Percentiles rank a stretch among this genome's conserved stretches.
Conservation (phyloP, 2,329 filamentous ascomycete genomes). For the Colletotrichum filicis region DNA sequence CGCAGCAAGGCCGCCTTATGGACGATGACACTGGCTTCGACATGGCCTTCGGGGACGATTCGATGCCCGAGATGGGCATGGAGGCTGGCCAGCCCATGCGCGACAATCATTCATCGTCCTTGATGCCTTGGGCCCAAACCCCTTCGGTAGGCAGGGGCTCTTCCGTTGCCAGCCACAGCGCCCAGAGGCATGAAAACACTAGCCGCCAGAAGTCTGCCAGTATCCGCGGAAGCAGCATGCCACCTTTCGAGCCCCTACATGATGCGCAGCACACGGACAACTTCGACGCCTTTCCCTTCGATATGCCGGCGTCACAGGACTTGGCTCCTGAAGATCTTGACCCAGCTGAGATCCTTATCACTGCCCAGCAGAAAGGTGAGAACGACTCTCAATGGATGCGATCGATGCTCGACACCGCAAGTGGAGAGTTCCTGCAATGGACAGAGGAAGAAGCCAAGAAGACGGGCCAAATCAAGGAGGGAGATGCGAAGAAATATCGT, state of each 20-base stretch:
- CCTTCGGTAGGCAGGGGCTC: conserved; percentile 31
- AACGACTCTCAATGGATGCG: conserved; percentile 46
- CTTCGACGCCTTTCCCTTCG: conserved; percentile 47
- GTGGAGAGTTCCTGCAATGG: conserved; percentile 58
- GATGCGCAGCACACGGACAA: conserved; percentile 44
- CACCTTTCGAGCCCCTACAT: conserved; percentile 59
- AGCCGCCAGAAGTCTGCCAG: conserved; percentile 46
- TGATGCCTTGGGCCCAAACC: conserved; percentile 63
- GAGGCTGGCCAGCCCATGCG: conserved; percentile 73
- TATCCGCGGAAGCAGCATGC: conserved; percentile 50
- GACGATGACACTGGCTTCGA: conserved; percentile 40
- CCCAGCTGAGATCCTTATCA: conserved; percentile 28
- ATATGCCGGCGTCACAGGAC: conserved; percentile 42
- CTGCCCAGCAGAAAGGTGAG: conserved; percentile 33
- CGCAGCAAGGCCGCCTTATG: conserved; percentile 14
- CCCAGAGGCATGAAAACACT: neutral
- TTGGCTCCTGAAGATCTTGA: conserved; percentile 44
- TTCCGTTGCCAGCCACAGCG: conserved; percentile 14
- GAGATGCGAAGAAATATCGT: conserved; percentile 44
- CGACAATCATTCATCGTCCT: conserved; percentile 69
- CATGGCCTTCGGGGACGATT: conserved; percentile 50
- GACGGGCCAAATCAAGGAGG: conserved; percentile 42
- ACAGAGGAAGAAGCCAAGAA: conserved; percentile 49
- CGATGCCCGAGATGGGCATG: conserved; percentile 73
- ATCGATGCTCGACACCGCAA: conserved; percentile 55